A percentile compares a stretch with the other conserved stretches of the same genome.
phyloP scores from a whole-genome alignment of 2,329 filamentous ascomycete genomes.

The Sclerotiophoma versabilis region DNA sequence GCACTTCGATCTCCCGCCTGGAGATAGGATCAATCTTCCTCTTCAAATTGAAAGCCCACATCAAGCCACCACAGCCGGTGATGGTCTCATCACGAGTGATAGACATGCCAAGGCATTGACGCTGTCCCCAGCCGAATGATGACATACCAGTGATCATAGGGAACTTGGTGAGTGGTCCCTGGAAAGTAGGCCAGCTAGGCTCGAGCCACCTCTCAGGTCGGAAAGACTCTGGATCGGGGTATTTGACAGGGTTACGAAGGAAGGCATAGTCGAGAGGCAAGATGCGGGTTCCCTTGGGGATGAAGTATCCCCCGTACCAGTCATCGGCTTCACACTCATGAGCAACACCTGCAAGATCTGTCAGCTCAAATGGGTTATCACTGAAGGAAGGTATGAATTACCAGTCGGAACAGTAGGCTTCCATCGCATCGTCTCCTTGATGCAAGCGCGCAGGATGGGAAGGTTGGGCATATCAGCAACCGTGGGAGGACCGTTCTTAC shows the following conservation, averaged over 20 bases:
- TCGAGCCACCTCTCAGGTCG: slow-evolving; percentile 70
- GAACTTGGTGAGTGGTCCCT: slow-evolving; percentile 68
- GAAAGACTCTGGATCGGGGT: slow-evolving; percentile 69
- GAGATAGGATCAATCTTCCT: slow-evolving; percentile 56
- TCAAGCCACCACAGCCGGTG: slow-evolving; percentile 59
- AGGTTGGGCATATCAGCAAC: slow-evolving; percentile 51
- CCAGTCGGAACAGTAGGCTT: slow-evolving; percentile 56
- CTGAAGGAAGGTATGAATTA: slow-evolving; percentile 21
- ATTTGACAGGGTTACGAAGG: slow-evolving; percentile 60
- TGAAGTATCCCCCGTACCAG: slow-evolving; percentile 57
- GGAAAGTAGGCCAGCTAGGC: slow-evolving; percentile 68
- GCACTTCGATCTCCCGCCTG: slow-evolving; percentile 52
- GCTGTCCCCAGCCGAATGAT: slow-evolving; percentile 70
- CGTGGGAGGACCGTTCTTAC: slow-evolving; percentile 35
- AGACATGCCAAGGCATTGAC: slow-evolving; percentile 68
- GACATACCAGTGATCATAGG: slow-evolving; percentile 70
- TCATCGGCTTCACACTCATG: slow-evolving; percentile 62
- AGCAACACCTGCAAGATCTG: slow-evolving; percentile 52
- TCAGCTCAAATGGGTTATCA: not conserved
- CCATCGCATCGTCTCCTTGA: slow-evolving; percentile 56
- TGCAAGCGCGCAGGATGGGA: slow-evolving; percentile 56
- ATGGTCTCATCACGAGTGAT: slow-evolving; percentile 65
- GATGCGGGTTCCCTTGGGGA: slow-evolving; percentile 56
- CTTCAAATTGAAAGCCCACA: slow-evolving; percentile 57
- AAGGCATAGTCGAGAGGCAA: slow-evolving; percentile 47